Percentiles rank a stretch among this genome's conserved stretches.
phyloP scores from a whole-genome alignment of 2,329 filamentous ascomycete genomes.

The Aureobasidium sp. region DNA sequence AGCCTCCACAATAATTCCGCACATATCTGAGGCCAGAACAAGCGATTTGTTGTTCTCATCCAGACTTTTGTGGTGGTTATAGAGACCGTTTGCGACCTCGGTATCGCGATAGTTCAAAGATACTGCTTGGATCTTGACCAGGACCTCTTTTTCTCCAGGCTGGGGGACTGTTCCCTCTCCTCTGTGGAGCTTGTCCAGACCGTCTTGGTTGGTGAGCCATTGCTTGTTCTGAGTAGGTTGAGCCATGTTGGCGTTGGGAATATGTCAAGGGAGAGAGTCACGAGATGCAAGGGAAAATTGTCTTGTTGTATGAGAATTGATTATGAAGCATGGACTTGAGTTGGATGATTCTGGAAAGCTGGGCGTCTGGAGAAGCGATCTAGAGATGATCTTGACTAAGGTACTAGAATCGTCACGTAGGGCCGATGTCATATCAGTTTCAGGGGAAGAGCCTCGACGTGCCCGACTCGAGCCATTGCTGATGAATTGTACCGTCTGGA shows the following conservation, averaged over 20 bases:
- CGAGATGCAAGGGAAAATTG: not conserved
- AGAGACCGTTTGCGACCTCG: constrained; percentile 58
- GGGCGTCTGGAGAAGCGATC: not conserved
- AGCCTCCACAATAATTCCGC: constrained; percentile 49
- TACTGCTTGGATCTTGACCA: constrained; percentile 44
- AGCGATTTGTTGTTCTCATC: constrained; percentile 32
- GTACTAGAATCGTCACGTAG: not conserved
- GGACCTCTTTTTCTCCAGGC: constrained; percentile 29
- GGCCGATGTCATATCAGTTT: not conserved
- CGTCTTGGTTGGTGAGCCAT: constrained; percentile 36
- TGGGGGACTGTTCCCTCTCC: constrained; percentile 13
- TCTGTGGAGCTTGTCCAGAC: constrained; percentile 33
- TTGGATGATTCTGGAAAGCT: not conserved
- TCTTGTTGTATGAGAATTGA: not conserved
- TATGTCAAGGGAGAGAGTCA: not conserved
- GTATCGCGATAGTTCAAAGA: constrained; percentile 46
- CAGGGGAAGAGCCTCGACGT: not conserved
- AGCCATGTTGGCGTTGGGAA: constrained; percentile 11
- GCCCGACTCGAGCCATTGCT: too few relatives aligned
- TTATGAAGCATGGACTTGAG: not conserved
- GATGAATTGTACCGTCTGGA: too few relatives aligned
- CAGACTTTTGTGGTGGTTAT: constrained; percentile 55
- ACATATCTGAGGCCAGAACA: constrained; percentile 64
- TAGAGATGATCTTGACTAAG: too few relatives aligned
- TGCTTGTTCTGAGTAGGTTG: constrained; percentile 23